Evolutionary conservation across 2,329 filamentous ascomycete species (phyloP).

Genomic region (Albifimbria verrucaria): DNA sequence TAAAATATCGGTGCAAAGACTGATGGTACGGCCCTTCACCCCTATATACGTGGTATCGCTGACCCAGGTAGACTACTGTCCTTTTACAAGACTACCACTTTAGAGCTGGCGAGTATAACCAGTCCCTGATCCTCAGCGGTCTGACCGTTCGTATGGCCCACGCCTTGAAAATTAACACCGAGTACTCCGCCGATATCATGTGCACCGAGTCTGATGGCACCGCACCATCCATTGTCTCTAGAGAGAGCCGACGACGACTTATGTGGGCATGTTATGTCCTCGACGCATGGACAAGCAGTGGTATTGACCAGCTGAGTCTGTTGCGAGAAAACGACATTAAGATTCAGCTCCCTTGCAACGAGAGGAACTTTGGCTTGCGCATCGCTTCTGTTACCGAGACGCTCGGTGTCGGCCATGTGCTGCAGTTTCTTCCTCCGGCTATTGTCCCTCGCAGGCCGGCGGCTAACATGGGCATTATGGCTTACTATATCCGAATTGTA

Average conservation of each 20-base stretch:
- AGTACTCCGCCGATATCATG: constrained; percentile 34
- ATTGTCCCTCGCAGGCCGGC: constrained; percentile 35
- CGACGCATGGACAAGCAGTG: constrained; percentile 37
- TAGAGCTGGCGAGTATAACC: constrained; percentile 34
- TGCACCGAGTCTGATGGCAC: constrained; percentile 27
- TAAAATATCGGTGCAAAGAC: constrained; percentile 33
- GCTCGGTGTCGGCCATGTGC: constrained; percentile 35
- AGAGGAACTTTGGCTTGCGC: constrained; percentile 38
- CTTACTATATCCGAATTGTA: constrained; percentile 39
- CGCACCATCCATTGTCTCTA: constrained; percentile 31
- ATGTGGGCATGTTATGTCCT: constrained; percentile 42
- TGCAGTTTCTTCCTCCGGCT: constrained; percentile 36
- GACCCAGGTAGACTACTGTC: constrained; percentile 28
- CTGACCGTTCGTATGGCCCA: constrained; percentile 38
- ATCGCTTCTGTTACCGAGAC: constrained; percentile 38
- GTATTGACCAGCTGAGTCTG: constrained; percentile 34
- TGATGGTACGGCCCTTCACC: constrained; percentile 29
- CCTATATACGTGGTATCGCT: too few species aligned
- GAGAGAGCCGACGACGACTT: constrained; percentile 34
- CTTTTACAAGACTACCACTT: constrained; percentile 38
- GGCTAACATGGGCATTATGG: constrained; percentile 42
- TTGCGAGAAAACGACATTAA: constrained; percentile 38
- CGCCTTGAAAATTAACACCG: constrained; percentile 36
- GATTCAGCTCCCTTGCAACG: constrained; percentile 37
- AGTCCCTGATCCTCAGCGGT: constrained; percentile 39